Percentiles rank a stretch among this genome's conserved stretches.
These are phyloP conservation scores for Citrullus mucosospermus DNA, from an alignment of 306 rosid species.

Conservation along the genomic window DNA sequence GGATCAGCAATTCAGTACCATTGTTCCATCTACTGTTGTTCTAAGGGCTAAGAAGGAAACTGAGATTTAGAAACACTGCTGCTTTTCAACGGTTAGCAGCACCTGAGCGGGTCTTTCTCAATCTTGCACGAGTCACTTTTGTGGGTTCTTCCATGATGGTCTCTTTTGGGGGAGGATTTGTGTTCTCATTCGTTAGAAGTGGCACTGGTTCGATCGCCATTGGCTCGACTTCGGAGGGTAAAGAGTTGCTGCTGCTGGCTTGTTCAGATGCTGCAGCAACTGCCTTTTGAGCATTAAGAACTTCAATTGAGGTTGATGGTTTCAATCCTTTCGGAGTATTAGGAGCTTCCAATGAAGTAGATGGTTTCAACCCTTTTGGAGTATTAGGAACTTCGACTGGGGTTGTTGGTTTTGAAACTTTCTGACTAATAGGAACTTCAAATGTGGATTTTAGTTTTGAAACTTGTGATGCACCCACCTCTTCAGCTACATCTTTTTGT, in stretches of 20 bases:
- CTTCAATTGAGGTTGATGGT: conserved; percentile 18
- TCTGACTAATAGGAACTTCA: conserved; percentile 8
- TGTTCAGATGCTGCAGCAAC: conserved; percentile 18
- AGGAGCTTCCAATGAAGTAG: conserved; percentile 13
- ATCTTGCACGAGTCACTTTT: conserved; percentile 17
- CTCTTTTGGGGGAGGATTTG: conserved; percentile 29
- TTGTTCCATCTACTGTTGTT: conserved; percentile 2
- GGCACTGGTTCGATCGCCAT: conserved; percentile 29
- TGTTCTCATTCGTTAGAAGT: conserved; percentile 27
- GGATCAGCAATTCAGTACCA: conserved; percentile 20
- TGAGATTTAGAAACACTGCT: conserved; percentile 1
- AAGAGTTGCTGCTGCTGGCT: conserved; percentile 12
- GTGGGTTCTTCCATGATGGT: conserved; percentile 32
- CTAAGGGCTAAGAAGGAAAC: not conserved
- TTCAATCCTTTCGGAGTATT: conserved; percentile 22
- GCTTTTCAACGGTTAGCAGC: conserved; percentile 3
- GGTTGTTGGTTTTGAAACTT: conserved; percentile 14
- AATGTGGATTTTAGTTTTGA: conserved; percentile 21
- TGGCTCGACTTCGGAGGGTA: conserved; percentile 23
- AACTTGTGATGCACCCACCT: conserved; percentile 28
- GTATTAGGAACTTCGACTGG: conserved; percentile 14
- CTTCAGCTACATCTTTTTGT: conserved; percentile 36
- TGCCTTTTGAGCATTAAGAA: conserved; percentile 17
- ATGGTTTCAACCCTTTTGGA: conserved; percentile 14
- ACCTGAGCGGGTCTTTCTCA: conserved; percentile 24